Percentiles rank a stretch among this genome's conserved stretches.
Evolutionary conservation across 2,329 filamentous ascomycete genomes (phyloP).

Genomic region (Diaporthe capsici): DNA sequence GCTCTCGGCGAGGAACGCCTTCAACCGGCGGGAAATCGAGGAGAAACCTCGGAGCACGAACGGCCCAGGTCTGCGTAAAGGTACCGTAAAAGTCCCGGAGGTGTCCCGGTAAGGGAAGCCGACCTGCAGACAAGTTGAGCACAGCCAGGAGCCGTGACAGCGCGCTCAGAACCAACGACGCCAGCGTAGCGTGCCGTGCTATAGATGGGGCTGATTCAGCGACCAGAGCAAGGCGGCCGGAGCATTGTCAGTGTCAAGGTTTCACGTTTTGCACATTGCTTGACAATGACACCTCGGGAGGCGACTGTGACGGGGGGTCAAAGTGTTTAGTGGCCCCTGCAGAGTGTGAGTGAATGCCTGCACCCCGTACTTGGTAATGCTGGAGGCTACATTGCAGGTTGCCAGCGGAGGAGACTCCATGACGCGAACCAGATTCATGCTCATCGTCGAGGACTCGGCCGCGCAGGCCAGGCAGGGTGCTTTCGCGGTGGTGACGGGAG

Average conservation of each 20-base stretch:
- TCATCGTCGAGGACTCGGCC: neutral
- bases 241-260: slow-evolving; percentile 21
- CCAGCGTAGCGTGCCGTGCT: neutral
- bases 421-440: slow-evolving; percentile 15
- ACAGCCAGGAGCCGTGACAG: slow-evolving; percentile 1
- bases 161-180: neutral
- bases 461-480: neutral
- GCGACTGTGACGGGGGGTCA: slow-evolving; percentile 5
- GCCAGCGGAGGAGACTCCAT: slow-evolving; percentile 8
- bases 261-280: slow-evolving; percentile 4
- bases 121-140: neutral
- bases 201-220: neutral
- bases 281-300: slow-evolving; percentile 26
- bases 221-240: neutral
- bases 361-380: neutral
- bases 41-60: neutral
- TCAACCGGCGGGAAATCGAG: slow-evolving; percentile 22
- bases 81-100: neutral
- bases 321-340: neutral
- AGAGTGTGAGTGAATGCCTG: slow-evolving; percentile 1
- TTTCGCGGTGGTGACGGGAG: neutral
- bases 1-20: slow-evolving; percentile 11
- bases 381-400: slow-evolving; percentile 25
- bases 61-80: neutral
- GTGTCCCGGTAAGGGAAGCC: neutral